A percentile compares a stretch with the other conserved stretches of the same genome.
Evolutionary conservation across 148 eudicot species (phyloP).

Genomic region (Rhododendron williamsianum): DNA sequence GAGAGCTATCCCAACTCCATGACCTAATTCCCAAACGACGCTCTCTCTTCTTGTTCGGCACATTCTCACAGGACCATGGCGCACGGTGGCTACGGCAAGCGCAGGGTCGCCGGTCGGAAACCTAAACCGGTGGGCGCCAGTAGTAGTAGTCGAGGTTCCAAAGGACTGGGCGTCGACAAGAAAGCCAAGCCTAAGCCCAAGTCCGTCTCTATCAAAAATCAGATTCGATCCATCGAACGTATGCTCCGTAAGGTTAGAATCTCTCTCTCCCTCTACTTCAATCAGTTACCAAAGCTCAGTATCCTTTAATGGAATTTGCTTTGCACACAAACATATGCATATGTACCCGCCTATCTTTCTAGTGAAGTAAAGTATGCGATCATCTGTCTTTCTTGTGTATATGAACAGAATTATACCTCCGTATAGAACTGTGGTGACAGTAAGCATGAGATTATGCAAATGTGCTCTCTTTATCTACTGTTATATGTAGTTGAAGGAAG

Average conservation of each 20-base stretch:
- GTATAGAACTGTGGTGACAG: neutral
- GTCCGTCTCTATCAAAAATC: constrained; percentile 68
- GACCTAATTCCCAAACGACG: neutral
- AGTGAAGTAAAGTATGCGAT: neutral
- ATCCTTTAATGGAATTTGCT: neutral
- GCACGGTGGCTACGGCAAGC: constrained; percentile 71
- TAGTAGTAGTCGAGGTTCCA: constrained; percentile 30
- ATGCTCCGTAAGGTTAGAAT: constrained; percentile 62
- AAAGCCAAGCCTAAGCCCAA: constrained; percentile 46
- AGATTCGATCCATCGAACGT: constrained; percentile 83
- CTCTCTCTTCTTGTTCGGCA: neutral
- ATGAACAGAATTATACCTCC: neutral
- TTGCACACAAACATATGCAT: neutral
- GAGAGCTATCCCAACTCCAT: neutral
- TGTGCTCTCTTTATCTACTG: neutral
- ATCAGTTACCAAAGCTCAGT: neutral
- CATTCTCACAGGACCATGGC: constrained; percentile 31
- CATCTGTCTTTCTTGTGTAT: neutral
- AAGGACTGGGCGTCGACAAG: constrained; percentile 40
- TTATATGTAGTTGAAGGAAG: too few species aligned
- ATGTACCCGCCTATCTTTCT: neutral
- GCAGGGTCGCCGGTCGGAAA: constrained; percentile 47
- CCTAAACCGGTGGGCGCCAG: constrained; percentile 13
- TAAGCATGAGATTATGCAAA: neutral
- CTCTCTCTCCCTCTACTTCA: neutral